A percentile compares a stretch with the other conserved stretches of the same genome.
Conservation (phyloP, 805 yeast species). For the Saccharomycopsis oosterbeekiorum region DNA sequence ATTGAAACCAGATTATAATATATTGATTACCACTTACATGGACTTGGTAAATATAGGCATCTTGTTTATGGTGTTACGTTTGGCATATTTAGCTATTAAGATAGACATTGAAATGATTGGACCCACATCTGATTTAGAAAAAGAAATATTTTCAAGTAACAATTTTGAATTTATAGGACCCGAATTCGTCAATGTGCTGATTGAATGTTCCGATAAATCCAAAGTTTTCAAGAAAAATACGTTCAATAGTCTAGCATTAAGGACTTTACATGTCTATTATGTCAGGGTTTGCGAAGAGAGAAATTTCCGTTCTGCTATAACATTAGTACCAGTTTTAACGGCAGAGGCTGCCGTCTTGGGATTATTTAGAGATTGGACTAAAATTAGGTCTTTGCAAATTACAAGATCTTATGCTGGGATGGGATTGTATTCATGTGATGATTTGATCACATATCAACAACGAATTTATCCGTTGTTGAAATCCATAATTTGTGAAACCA, state of each 20-base stretch:
- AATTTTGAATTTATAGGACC: conserved; percentile 4
- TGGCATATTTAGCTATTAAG: conserved; percentile 10
- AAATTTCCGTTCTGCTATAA: background rate
- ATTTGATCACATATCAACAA: conserved; percentile 1
- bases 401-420: background rate
- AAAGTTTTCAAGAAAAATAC: conserved; percentile 9
- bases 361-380: conserved; percentile 10
- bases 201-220: conserved; percentile 9
- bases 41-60: conserved; percentile 6
- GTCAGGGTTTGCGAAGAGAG: conserved; percentile 8
- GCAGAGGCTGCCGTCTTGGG: conserved; percentile 4
- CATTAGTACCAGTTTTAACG: background rate
- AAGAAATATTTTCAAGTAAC: background rate
- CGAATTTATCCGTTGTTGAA: background rate
- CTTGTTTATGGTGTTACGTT: conserved; percentile 10
- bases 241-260: conserved; percentile 3
- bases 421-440: background rate
- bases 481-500: background rate
- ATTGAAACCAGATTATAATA: background rate
- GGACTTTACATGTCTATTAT: conserved; percentile 6
- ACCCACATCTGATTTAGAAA: conserved; percentile 2
- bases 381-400: background rate
- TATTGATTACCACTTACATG: conserved; percentile 3
- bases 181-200: conserved; percentile 9
- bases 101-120: conserved; percentile 5